Evolutionary conservation across 2,329 filamentous ascomycete genomes (phyloP).

Genomic region (Paramyrothecium roridum): DNA sequence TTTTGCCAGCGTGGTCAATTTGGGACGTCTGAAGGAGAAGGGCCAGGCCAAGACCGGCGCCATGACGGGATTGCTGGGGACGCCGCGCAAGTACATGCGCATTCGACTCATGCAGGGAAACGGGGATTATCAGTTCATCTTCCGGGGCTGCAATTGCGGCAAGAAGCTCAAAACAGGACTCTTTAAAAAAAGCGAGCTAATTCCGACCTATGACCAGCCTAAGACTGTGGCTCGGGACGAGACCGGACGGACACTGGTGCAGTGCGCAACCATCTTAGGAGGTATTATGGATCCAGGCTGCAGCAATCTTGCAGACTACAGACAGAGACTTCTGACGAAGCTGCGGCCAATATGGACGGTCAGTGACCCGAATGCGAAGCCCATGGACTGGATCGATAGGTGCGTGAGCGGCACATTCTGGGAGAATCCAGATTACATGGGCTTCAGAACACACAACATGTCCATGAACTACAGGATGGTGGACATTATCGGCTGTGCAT

Average conservation of each 20-base stretch:
- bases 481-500: background rate
- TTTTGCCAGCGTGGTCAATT: slow-evolving; percentile 3
- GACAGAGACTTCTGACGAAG: slow-evolving; percentile 3
- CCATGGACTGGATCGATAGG: slow-evolving; percentile 4
- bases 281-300: slow-evolving; percentile 1
- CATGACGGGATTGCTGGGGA: background rate
- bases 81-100: slow-evolving; percentile 4
- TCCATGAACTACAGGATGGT: slow-evolving; percentile 6
- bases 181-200: slow-evolving; percentile 4
- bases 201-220: slow-evolving; percentile 5
- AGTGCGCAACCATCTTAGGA: slow-evolving; percentile 5
- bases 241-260: slow-evolving; percentile 5
- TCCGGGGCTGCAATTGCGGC: slow-evolving; percentile 10
- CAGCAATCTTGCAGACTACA: slow-evolving; percentile 2
- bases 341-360: slow-evolving; percentile 3
- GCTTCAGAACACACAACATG: slow-evolving; percentile 3
- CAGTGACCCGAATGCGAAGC: slow-evolving; percentile 5
- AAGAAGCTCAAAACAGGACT: slow-evolving; percentile 5
- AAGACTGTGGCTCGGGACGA: slow-evolving; percentile 3
- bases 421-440: slow-evolving; percentile 1
- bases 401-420: slow-evolving; percentile 7
- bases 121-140: slow-evolving; percentile 6
- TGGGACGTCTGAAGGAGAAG: slow-evolving; percentile 1
- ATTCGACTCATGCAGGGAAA: slow-evolving; percentile 2
- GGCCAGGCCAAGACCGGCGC: background rate